Conservation (phyloP, 176 grass and related monocot species). For the Bromus sterilis region DNA sequence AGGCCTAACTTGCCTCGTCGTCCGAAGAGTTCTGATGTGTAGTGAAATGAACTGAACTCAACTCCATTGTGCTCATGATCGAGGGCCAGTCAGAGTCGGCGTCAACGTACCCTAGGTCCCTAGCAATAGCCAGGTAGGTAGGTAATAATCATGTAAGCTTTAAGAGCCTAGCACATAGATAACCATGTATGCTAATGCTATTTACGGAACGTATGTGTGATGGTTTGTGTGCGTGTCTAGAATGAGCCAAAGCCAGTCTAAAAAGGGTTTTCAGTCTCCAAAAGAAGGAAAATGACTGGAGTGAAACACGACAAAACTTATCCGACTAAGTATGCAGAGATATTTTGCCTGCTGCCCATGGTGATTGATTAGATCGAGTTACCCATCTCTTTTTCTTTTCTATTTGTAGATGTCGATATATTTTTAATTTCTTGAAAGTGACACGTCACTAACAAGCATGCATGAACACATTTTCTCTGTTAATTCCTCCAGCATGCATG, state of each 20-base stretch:
- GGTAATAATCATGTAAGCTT: too few relatives aligned
- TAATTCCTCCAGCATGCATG: not conserved
- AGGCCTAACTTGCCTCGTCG: slow-evolving; percentile 29
- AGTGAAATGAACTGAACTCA: slow-evolving; percentile 6
- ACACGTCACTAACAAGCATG: not conserved
- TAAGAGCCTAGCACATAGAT: not conserved
- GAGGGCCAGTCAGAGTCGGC: slow-evolving; percentile 14
- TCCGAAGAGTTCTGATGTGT: not conserved
- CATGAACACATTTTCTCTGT: not conserved
- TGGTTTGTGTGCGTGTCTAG: slow-evolving; percentile 5
- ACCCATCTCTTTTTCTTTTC: not conserved
- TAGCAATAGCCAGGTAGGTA: too few relatives aligned
- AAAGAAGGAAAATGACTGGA: not conserved
- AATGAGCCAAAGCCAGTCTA: not conserved
- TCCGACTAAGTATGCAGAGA: not conserved
- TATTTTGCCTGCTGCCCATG: not conserved
- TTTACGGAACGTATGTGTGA: not conserved
- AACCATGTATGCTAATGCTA: not conserved
- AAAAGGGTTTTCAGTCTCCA: not conserved
- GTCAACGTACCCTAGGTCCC: slow-evolving; percentile 28
- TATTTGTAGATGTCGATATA: not conserved
- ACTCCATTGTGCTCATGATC: slow-evolving; percentile 14
- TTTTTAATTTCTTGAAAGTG: not conserved
- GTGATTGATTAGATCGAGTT: not conserved
- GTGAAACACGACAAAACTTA: not conserved